phyloP scores from a whole-genome alignment of 192 early-diverging fungal species.

The Gonapodya sp. region DNA sequence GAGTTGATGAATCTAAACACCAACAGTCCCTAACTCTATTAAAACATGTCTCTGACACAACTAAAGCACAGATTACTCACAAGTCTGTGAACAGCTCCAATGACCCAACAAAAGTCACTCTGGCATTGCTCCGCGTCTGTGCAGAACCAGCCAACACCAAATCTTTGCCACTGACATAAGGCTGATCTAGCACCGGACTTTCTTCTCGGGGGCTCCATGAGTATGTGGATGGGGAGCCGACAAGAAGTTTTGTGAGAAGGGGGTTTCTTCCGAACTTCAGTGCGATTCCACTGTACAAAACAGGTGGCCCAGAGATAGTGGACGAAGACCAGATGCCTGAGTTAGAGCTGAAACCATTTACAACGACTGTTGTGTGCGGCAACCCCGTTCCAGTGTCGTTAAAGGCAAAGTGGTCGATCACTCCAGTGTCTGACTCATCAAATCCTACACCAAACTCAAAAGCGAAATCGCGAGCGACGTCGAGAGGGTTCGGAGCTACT shows the following conservation, averaged over 20 bases:
- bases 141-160: constrained; percentile 70
- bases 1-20: neutral
- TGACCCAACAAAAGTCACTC: constrained; percentile 75
- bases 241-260: constrained; percentile 46
- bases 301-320: constrained; percentile 18
- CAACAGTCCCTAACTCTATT: neutral
- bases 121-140: constrained; percentile 82
- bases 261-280: constrained; percentile 56
- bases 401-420: constrained; percentile 62
- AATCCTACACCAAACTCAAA: constrained; percentile 82
- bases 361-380: constrained; percentile 48
- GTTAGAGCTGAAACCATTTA: constrained; percentile 30
- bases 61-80: too few relatives aligned
- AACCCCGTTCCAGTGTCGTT: constrained; percentile 26
- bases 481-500: constrained; percentile 50
- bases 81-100: constrained; percentile 71
- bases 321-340: constrained; percentile 2
- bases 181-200: constrained; percentile 23
- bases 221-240: constrained; percentile 51
- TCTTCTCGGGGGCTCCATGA: constrained; percentile 42
- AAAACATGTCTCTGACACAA: too few relatives aligned
- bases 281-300: constrained; percentile 71
- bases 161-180: constrained; percentile 40
- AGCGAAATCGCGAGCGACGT: constrained; percentile 68
- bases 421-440: constrained; percentile 58